Base-by-base conservation (phyloP, 1,284 basidiomycete genomes). In the Ustilago vetiveriae region DNA sequence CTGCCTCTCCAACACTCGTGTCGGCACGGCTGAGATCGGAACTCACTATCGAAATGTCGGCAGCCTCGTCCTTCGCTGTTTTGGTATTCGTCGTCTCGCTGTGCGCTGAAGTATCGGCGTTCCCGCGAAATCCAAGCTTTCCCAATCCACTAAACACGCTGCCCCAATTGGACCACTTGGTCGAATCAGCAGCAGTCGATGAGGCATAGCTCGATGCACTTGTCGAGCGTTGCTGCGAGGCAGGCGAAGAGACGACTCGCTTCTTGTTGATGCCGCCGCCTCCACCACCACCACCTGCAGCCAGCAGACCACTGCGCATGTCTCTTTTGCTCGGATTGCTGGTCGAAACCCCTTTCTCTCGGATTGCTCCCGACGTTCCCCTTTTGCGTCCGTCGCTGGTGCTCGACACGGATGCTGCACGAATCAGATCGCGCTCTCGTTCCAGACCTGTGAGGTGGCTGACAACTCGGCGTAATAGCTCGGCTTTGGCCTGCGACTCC, bases 401-500 rank as follows among this genome's bases (percentile, higher is more conserved):
- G 35, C 52, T 54, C 7, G 70, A 54, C 14, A 44, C 58, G 1
- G 70, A 59, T 2, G 70, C 59, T 11, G 70, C 70, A 1, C 70
- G 54, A 7, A 72, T 47, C 4, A 72, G 55, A 22, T 59, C 70
- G 7, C 66, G 53, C 21, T 72, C 70, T 19, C 49, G 30, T 32
- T 72, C 65, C 11, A 72, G 58, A 1, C 70, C 70, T 10, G 65
- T 65, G n/a, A 72, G 60, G 26, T 72, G 70, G 38, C 56, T 62
- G 21, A 65, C 55, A 3, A 72, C 58, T 3, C 63, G 54, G 0
- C 55, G 41, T 6, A 72, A 47, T 4, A 72, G 30, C 32, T 69
- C 60, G 4, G 55, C 56, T 26, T 44, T 55, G 1, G 53, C 59
- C 17, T 39, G 19, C 22, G 70, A 24, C 21, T 68, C 54, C 0